phyloP scores from a whole-genome alignment of 2,329 filamentous ascomycete species.

The Ceratocystis cacaofunesta region DNA sequence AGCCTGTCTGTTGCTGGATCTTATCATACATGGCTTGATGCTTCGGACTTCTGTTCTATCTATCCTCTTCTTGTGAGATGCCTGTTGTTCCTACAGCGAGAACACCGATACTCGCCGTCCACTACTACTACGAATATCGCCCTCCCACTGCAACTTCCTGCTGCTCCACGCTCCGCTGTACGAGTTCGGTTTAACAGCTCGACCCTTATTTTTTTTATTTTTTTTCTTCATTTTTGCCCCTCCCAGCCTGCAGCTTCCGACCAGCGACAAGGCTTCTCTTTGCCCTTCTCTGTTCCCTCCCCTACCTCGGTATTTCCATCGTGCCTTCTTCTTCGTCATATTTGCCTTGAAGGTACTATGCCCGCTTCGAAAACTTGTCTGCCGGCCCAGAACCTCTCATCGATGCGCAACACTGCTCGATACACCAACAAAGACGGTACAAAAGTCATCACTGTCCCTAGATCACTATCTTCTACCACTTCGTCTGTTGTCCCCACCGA shows the following conservation, averaged over 20 bases:
- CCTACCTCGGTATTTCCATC: background rate
- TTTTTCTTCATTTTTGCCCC: conserved; percentile 2
- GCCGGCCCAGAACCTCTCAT: conserved; percentile 35
- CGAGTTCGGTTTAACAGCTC: conserved; percentile 8
- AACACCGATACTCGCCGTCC: background rate
- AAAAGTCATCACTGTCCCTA: conserved; percentile 52
- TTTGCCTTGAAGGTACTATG: conserved; percentile 28
- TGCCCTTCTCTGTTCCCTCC: too few relatives aligned
- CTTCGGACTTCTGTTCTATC: background rate
- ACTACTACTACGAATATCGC: background rate
- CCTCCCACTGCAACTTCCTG: background rate
- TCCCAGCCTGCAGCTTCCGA: background rate
- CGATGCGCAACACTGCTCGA: conserved; percentile 41
- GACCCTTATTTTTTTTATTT: conserved; percentile 11
- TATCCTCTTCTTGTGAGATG: background rate
- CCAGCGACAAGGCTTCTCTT: background rate
- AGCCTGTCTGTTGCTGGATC: background rate
- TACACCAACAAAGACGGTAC: conserved; percentile 55
- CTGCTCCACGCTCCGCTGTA: conserved; percentile 5
- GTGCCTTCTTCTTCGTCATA: background rate
- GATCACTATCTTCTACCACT: conserved; percentile 31
- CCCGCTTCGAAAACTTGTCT: conserved; percentile 39
- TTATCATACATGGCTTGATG: too few relatives aligned
- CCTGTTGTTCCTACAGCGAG: background rate
- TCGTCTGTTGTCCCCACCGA: conserved; percentile 30